Base-by-base conservation (phyloP, 139 green algal species). In the Micractinium sp. region DNA sequence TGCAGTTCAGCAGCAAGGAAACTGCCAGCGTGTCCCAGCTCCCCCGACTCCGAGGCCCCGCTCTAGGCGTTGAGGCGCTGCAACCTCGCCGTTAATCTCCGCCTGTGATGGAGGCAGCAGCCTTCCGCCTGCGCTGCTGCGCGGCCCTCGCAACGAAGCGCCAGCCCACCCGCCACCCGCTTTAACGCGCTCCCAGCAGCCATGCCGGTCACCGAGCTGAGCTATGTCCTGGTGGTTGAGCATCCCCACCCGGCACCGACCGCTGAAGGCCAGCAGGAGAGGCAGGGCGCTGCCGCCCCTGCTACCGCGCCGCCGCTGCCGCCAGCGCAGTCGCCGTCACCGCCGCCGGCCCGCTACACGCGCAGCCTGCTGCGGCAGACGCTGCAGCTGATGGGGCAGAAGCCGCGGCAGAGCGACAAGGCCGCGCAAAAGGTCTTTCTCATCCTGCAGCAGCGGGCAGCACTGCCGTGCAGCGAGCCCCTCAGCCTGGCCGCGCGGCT, bases 301-400 rank as follows among this genome's bases (percentile, higher is more conserved):
- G 9, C 4, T 22, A 0, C 83, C 27, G 25, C 38, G 39, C 38
- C 29, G 38, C 13, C 67, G 20, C 13, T 53, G 29, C 14, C 79
- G n/a, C 61, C 79, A 33, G 22, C 47, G 1, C 14, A 14, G 31
- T 29, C 31, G 13, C 53, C 31, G 2, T 41, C 79, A 12, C 56
- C 31, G 15, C 23, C 15, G 31, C 35, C 63, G 27, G 86, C 86
- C 3, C 86, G 94, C 53, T 98, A 98, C 91, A 98, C 96, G 2
- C 85, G 90, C 33, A 94, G 94, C 71, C 79, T 89, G 29, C 86
- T 98, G 36, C 92, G 92, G 3, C 92, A 83, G 29, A 92, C 94
- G n/a, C 91, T 98, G 53, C 95, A 95, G 86, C 87, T 95, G 29
- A 94, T 97, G 89, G 96, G 96, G 15, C 96, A 93, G 90, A 98